Percentiles rank a stretch among this genome's conserved stretches.
Conservation (phyloP, 352 stramenopile genomes). For the Pythium utonaiense region DNA sequence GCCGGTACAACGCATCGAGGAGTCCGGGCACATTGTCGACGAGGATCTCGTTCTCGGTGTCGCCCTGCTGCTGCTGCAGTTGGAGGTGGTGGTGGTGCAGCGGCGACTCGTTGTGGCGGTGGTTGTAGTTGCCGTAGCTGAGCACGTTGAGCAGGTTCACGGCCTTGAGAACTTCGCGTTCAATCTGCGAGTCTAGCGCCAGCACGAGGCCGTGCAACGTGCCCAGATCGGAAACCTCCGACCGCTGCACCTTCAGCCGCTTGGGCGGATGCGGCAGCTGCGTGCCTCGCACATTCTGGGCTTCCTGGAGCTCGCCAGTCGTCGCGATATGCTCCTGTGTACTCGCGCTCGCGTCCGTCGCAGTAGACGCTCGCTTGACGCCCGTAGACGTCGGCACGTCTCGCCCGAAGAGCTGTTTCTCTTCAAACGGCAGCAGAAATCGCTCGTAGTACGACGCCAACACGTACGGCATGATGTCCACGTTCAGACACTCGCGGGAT, state of each 20-base stretch:
- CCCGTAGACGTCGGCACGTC: constrained; percentile 33
- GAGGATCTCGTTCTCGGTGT: constrained; percentile 65
- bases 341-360: constrained; percentile 7
- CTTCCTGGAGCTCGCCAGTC: constrained; percentile 58
- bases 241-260: constrained; percentile 57
- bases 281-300: constrained; percentile 58
- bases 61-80: constrained; percentile 13
- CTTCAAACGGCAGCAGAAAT: constrained; percentile 60
- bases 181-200: constrained; percentile 60
- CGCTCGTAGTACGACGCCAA: constrained; percentile 59
- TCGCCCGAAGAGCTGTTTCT: constrained; percentile 73
- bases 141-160: constrained; percentile 73
- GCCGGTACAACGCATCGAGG: constrained; percentile 70
- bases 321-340: constrained; percentile 48
- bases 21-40: constrained; percentile 67
- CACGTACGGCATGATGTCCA: constrained; percentile 64
- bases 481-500: constrained; percentile 39
- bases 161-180: constrained; percentile 48
- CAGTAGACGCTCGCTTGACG: constrained; percentile 26
- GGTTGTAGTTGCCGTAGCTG: constrained; percentile 49
- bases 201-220: constrained; percentile 69
- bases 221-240: constrained; percentile 45
- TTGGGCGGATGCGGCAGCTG: constrained; percentile 58
- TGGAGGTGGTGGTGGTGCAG: constrained; percentile 10
- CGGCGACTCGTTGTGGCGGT: constrained; percentile 19